Base-by-base conservation (phyloP, 768 basidiomycete genomes). In the Lactifluus rugatus region DNA sequence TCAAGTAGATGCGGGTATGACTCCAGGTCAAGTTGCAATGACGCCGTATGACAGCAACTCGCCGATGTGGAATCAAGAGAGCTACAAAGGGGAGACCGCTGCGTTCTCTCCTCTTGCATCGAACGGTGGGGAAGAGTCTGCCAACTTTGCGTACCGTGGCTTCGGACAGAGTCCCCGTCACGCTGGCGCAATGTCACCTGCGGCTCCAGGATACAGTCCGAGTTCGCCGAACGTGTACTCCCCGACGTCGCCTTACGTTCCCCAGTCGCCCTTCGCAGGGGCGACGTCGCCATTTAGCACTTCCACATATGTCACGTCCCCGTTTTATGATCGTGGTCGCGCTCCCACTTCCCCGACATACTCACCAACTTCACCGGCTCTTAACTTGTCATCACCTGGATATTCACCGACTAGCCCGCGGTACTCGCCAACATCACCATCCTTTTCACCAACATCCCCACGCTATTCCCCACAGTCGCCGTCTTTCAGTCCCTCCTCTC, bases 41-140 rank as follows among this genome's bases (percentile, higher is more conserved):
- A 99, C 96, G 1, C 96, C 96, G 4, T 98, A 98, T 70, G 93
- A 95, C 69, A 87, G 83, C 54, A 89, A 91, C 66, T 89, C 90
- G 16, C 93, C 92, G 4, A 81, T 85, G 65, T 90, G 87, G 85
- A 67, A 65, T 44, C 80, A 85, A 53, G 86, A 89, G 55, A 78
- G 76, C 34, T 89, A 89, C 75, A 85, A 85, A 66, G 91, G 89
- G 52, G 90, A 92, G 56, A 80, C 86, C 3, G 89, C 93, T 5
- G 83, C 91, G 0, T 98, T 98, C 79, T 96, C 94, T n/a, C 95
- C 94, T 0, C 80, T 98, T 36, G 90, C 89, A 26, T 84, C 85
- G 60, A 89, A 85, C 62, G 76, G 75, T 42, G 87, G 87, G 54
- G 94, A 96, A 64, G 92, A 92, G 61, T 78, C 83, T 0, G 78